Base-by-base conservation (phyloP, 208 protist genomes). In the Phytomonas sp. region DNA sequence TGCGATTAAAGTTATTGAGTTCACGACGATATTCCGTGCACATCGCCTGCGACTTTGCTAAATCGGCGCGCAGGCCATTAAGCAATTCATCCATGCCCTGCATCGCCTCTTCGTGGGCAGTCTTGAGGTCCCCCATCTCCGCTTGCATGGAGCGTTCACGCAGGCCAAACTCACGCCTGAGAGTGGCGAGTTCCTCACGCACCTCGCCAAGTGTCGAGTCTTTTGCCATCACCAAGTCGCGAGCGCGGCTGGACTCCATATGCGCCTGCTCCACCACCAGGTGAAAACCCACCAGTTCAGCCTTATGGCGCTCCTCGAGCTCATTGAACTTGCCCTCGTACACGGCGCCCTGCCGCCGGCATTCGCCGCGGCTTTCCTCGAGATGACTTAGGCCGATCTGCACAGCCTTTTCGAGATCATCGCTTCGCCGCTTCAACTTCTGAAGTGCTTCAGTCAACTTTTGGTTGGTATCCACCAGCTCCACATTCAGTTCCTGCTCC, bases 61-160 rank as follows among this genome's bases (percentile, higher is more conserved):
- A 75, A 71, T 95, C 87, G 30, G 72, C 72, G 37, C 90, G 90
- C 32, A 95, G 80, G 19, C 80, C 75, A 63, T 89, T 84, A n/a
- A 95, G 68, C 23, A 95, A 63, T 33, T 92, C 82, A 62, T 95
- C 90, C 79, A 93, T 87, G 52, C 82, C 79, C 30, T 70, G 81
- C 66, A 91, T 73, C 79, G 91, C 89, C 68, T 77, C 69, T 64
- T 85, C 84, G 65, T 89, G 81, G n/a, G 70, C 67, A 67, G 80
- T 80, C 63, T 70, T 72, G 23, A 80, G 62, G 52, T 90, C 82
- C 42, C 84, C 77, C 59, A 92, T 70, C 63, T 91, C 77, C 65
- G 89, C 84, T 62, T 87, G 78, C 73, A 86, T 72, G 10, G 79
- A 70, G 30, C 75, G 78, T 40, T 83, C 82, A 23, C 78, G 76